phyloP scores from a whole-genome alignment of 495 filamentous ascomycete species.

The Penicillium goetzii region DNA sequence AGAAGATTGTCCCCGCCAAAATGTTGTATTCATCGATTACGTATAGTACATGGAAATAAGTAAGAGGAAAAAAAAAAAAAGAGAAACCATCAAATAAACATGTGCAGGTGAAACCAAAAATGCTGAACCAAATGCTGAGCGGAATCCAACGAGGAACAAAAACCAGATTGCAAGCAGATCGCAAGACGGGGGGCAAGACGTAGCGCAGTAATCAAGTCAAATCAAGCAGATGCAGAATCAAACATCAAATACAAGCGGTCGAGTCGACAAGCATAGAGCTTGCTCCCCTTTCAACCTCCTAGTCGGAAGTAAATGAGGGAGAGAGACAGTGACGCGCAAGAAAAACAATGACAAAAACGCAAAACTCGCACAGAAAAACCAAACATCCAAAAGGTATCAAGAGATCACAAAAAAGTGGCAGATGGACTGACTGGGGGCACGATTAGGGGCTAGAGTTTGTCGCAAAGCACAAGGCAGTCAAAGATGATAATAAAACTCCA shows the following conservation, averaged over 20 bases:
- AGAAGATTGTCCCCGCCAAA: slow-evolving; percentile 37
- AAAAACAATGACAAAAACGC: slow-evolving; percentile 8
- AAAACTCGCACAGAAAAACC: slow-evolving; percentile 10
- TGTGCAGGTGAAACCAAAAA: slow-evolving; percentile 28
- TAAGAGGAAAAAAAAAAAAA: slow-evolving; percentile 23
- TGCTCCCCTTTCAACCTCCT: not conserved
- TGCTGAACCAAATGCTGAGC: slow-evolving; percentile 24
- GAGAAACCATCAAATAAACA: slow-evolving; percentile 22
- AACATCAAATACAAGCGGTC: slow-evolving; percentile 11
- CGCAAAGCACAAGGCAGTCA: slow-evolving; percentile 17
- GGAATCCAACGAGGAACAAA: slow-evolving; percentile 6
- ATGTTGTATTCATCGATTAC: slow-evolving; percentile 47
- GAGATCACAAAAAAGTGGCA: slow-evolving; percentile 23
- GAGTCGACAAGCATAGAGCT: slow-evolving; percentile 1
- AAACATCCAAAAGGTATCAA: slow-evolving; percentile 37
- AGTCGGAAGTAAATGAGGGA: not conserved
- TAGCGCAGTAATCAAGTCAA: slow-evolving; percentile 7
- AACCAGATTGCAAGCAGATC: slow-evolving; percentile 11
- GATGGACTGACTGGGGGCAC: slow-evolving; percentile 33
- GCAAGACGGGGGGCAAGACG: slow-evolving; percentile 1
- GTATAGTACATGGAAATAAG: slow-evolving; percentile 51
- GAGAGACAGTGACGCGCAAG: not conserved
- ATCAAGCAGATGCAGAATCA: slow-evolving; percentile 21
- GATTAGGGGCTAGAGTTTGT: slow-evolving; percentile 35
- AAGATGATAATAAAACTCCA: slow-evolving; percentile 43